These are phyloP conservation scores for Hyphodiscus sp. DNA, from an alignment of 2,329 filamentous ascomycete genomes.

Conservation along the genomic window DNA sequence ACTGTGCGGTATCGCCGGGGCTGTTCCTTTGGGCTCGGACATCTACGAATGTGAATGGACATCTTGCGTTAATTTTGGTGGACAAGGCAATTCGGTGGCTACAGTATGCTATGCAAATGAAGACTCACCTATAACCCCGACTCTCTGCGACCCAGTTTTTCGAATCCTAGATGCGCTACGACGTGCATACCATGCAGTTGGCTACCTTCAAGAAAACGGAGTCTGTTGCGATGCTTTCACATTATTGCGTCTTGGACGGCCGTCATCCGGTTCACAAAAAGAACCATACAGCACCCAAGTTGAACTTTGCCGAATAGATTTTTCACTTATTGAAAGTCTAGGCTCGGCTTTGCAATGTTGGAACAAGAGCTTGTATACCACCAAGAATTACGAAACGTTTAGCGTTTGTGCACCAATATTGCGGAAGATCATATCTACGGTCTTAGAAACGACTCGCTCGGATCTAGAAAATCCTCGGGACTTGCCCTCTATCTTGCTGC, in stretches of 20 bases:
- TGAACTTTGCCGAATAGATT: constrained; percentile 1
- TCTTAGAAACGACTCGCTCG: no score
- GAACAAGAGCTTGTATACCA: no score
- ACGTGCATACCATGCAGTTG: background rate
- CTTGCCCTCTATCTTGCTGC: background rate
- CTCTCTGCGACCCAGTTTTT: background rate
- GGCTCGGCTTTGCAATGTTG: background rate
- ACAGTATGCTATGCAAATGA: background rate
- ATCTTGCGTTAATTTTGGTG: background rate
- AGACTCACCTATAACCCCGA: background rate
- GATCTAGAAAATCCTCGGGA: background rate
- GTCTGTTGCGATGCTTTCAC: constrained; percentile 6
- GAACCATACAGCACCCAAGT: background rate
- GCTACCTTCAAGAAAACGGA: constrained; percentile 1
- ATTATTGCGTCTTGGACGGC: background rate
- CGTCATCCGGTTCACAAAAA: no score
- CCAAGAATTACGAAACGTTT: background rate
- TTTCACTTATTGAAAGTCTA: background rate
- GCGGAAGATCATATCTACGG: background rate
- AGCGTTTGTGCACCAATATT: background rate
- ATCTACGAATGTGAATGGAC: background rate
- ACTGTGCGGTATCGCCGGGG: constrained; percentile 4
- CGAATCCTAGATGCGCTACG: background rate
- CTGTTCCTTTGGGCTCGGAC: background rate
- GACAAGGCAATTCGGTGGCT: background rate